phyloP scores from a whole-genome alignment of 805 yeast species.

The Saturnispora quitensis region DNA sequence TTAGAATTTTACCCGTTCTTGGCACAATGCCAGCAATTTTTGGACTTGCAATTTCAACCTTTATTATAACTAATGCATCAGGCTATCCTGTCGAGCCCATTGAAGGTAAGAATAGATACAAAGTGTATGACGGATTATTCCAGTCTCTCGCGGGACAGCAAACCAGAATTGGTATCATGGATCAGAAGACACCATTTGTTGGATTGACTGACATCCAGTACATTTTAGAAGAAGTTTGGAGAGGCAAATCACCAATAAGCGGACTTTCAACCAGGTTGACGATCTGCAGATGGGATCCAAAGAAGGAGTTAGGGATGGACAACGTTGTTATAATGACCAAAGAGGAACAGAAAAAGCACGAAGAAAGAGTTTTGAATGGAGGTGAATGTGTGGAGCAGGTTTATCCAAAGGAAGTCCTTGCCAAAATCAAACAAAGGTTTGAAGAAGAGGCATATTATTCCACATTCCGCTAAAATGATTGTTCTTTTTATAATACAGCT shows the following conservation, averaged over 20 bases:
- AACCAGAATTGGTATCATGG: constrained; percentile 61
- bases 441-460: constrained; percentile 69
- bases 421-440: constrained; percentile 52
- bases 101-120: constrained; percentile 81
- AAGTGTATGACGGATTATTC: constrained; percentile 73
- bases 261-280: constrained; percentile 74
- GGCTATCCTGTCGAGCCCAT: constrained; percentile 89
- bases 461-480: constrained; percentile 32
- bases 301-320: constrained; percentile 52
- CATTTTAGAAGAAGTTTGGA: constrained; percentile 81
- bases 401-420: constrained; percentile 51
- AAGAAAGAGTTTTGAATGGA: constrained; percentile 60
- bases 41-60: constrained; percentile 84
- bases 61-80: constrained; percentile 66
- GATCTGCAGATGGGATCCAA: constrained; percentile 78
- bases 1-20: constrained; percentile 86
- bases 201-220: constrained; percentile 68
- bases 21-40: constrained; percentile 97
- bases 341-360: constrained; percentile 79
- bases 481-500: neutral
- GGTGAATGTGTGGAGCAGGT: constrained; percentile 55
- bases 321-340: constrained; percentile 84
- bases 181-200: constrained; percentile 62
- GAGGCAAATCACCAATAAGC: constrained; percentile 85
- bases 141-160: constrained; percentile 85